Evolutionary conservation across 1,139 yeast species (phyloP).

Genomic region (Komagataea norvegica): DNA sequence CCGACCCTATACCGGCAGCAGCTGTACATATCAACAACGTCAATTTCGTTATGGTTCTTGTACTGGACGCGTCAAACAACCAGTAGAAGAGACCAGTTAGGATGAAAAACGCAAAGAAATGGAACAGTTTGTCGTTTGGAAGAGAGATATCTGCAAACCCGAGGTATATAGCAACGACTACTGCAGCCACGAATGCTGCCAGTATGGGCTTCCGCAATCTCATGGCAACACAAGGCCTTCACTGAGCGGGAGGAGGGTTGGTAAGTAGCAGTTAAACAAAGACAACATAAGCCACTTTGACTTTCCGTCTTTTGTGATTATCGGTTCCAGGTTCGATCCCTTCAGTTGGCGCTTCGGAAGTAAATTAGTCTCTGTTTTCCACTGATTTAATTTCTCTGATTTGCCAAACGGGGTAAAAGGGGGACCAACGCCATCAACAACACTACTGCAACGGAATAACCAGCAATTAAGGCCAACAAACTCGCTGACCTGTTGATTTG

Average conservation of each 20-base stretch:
- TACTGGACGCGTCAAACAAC: slow-evolving; percentile 36
- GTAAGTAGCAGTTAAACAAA: no score
- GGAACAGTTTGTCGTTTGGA: slow-evolving; percentile 48
- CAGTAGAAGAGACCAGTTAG: slow-evolving; percentile 48
- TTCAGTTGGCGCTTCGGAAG: no score
- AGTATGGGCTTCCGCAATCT: slow-evolving; percentile 21
- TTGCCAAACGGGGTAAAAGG: slow-evolving; percentile 3
- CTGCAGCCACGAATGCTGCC: slow-evolving; percentile 23
- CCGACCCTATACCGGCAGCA: slow-evolving; percentile 48
- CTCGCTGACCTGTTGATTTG: no score
- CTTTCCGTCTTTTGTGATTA: no score
- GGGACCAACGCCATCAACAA: neutral
- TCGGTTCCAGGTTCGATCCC: slow-evolving; percentile 4
- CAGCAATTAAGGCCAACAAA: no score
- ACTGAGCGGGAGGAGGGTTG: no score
- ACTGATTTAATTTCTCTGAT: neutral
- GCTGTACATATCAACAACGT: slow-evolving; percentile 42
- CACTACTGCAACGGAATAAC: neutral
- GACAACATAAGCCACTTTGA: no score
- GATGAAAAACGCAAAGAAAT: slow-evolving; percentile 42
- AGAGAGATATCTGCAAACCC: slow-evolving; percentile 45
- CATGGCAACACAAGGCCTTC: no score
- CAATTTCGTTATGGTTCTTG: slow-evolving; percentile 32
- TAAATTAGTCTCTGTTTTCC: no score
- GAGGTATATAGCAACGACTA: slow-evolving; percentile 31